phyloP scores from a whole-genome alignment of 257 asterid species.

The Solanum lycopersicoides region DNA sequence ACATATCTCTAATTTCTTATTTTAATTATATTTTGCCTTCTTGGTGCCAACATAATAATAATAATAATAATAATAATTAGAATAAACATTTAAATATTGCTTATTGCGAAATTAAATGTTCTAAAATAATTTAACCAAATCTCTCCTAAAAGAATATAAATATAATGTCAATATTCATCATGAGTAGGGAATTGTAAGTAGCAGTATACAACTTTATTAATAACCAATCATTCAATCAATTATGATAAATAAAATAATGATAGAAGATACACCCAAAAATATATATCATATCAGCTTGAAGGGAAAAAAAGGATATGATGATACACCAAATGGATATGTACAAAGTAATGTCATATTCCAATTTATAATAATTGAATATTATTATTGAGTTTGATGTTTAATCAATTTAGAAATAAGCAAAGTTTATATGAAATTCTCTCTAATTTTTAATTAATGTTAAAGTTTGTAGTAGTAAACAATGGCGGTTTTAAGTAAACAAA shows the following conservation, averaged over 20 bases:
- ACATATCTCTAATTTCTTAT: no score
- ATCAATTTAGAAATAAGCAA: not conserved
- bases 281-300: not conserved
- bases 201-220: not conserved
- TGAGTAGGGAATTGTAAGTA: not conserved
- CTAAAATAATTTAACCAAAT: not conserved
- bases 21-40: not conserved
- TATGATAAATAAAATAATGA: not conserved
- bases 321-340: not conserved
- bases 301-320: not conserved
- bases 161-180: not conserved
- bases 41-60: not conserved
- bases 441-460: not conserved
- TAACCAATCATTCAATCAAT: not conserved
- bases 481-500: not conserved
- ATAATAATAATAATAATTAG: not conserved
- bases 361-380: not conserved
- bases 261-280: not conserved
- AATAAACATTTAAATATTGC: not conserved
- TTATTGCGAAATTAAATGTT: not conserved
- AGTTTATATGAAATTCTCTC: not conserved
- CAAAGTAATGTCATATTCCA: not conserved
- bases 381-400: not conserved
- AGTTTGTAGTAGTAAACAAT: not conserved
- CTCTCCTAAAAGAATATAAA: not conserved